Base-by-base conservation (phyloP, 768 basidiomycete genomes). In the Auricularia cornea region DNA sequence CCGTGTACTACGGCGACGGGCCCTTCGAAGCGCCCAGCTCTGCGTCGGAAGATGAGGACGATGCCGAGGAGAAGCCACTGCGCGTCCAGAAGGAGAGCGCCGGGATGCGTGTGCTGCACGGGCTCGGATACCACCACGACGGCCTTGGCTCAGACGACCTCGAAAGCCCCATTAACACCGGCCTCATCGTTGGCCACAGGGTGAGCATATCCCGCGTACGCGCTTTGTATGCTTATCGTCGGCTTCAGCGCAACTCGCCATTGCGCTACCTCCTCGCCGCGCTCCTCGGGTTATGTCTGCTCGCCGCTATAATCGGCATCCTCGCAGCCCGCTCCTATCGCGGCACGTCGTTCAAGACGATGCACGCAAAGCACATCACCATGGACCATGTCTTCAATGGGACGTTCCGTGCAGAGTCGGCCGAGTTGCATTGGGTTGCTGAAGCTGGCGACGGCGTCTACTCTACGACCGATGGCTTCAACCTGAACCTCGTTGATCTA, bases 381-480 rank as follows among this genome's bases (percentile, higher is more conserved):
- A 85, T 98, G 81, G 92, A 98, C 70, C 89, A 94, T 72, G 74
- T 97, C 60, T 94, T 93, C 77, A 96, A 97, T 71, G 93, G 92
- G 3, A 98, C 95, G 2, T 98, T 98, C 70, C 65, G 35, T 18
- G 74, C 79, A 2, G 70, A 80, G 3, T 68, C 71, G 2, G 78
- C 79, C 59, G 68, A 68, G 26, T 72, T 99, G 35, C 79, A 85
- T 52, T 99, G 97, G 97, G 88, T 98, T 31, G 85, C 89, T 10
- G 94, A 97, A 83, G 97, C 95, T 68, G 93, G 92, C 0, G 97
- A 99, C 72, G 97, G 97, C 0, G 91, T 97, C 1, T 97, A 88
- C 76, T 90, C 90, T 5, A 77, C 84, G 1, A 75, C 75, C 26
- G 76, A 84, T 59, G 76, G 82, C 30, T 85, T 84, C 14, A 79